These are phyloP conservation scores for Hyaloscypha variabilis DNA, from an alignment of 495 filamentous ascomycete species.

Conservation along the genomic window DNA sequence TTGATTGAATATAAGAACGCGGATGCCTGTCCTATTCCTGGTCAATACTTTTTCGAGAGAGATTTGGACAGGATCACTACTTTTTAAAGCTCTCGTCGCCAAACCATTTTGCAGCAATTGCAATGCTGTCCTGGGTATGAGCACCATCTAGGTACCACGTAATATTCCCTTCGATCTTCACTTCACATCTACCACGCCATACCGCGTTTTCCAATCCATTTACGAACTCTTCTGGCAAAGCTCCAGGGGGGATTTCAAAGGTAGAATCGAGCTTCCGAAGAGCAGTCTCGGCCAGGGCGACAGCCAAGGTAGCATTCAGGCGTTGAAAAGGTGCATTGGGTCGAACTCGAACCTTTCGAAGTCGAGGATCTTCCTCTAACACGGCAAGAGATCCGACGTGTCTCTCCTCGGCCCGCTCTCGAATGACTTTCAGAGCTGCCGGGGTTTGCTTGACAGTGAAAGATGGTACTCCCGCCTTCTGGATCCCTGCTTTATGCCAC, in stretches of 20 bases:
- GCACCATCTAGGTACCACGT: constrained; percentile 91
- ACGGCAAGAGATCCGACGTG: constrained; percentile 56
- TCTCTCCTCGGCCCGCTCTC: constrained; percentile 70
- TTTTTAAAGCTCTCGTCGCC: constrained; percentile 42
- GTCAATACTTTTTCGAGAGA: neutral
- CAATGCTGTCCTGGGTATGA: constrained; percentile 87
- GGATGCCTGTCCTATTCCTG: constrained; percentile 34
- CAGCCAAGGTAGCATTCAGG: constrained; percentile 81
- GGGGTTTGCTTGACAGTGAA: constrained; percentile 76
- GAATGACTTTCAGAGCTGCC: constrained; percentile 68
- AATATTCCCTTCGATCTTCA: constrained; percentile 62
- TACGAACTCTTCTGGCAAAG: constrained; percentile 68
- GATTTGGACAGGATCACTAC: constrained; percentile 32
- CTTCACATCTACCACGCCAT: constrained; percentile 85
- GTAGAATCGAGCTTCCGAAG: constrained; percentile 47
- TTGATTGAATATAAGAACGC: constrained; percentile 95
- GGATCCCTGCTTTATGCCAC: constrained; percentile 96
- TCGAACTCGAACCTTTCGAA: constrained; percentile 63
- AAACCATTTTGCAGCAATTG: constrained; percentile 82
- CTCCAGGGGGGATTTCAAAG: constrained; percentile 30
- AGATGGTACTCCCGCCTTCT: constrained; percentile 70
- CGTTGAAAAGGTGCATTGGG: constrained; percentile 84
- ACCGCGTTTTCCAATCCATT: constrained; percentile 74
- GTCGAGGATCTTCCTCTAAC: constrained; percentile 58
- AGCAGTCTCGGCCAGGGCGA: constrained; percentile 69